Evolutionary conservation across 2,329 filamentous ascomycete species (phyloP), one percentile per base, ranked within the genome.

Genomic region (Rhynchosporium agropyri): DNA sequence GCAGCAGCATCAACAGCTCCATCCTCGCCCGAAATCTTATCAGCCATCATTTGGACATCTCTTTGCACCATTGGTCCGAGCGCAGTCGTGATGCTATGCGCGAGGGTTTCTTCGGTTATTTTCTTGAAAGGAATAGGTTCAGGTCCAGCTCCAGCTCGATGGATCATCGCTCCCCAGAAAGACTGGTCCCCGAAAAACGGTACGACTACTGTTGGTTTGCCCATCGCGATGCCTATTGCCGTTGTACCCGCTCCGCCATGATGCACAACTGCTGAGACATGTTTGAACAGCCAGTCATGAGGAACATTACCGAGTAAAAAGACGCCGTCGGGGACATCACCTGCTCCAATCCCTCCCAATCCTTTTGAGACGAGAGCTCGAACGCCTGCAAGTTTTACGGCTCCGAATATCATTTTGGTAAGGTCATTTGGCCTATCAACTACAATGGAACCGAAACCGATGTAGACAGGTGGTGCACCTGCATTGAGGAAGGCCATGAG

Each of bases 171-270:
- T 6, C 90, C 90, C 90, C 90, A 93, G 71, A 93, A 94, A 0
- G 88, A 88, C 74, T 94, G 90, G 69, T 94, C 90, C 1, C 90
- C 90, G 71, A 93, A 96, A 78, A 96, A 96, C 0, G 92, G 92
- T 0, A 96, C 87, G 2, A 96, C 83, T 1, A 95, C 84, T 0
- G 92, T 96, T 1, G 92, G 92, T 60, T 87, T 87, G 28, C 91
- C 92, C 1, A 87, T 84, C n/a, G 89, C 84, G 64, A 96, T 90
- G n/a, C 92, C 92, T 0, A 91, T 90, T 0, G 92, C 91, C 1
- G 91, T 96, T 1, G 92, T 97, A 15, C 92, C 92, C 7, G 92
- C 92, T 63, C 92, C 92, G 29, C 92, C 92, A 66, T 96, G 92
- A 72, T 96, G 92, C 4, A 94, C 89, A 1, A 96, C 92, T 46